Conservation (phyloP, 495 filamentous ascomycete genomes). For the Immersiella caudata region DNA sequence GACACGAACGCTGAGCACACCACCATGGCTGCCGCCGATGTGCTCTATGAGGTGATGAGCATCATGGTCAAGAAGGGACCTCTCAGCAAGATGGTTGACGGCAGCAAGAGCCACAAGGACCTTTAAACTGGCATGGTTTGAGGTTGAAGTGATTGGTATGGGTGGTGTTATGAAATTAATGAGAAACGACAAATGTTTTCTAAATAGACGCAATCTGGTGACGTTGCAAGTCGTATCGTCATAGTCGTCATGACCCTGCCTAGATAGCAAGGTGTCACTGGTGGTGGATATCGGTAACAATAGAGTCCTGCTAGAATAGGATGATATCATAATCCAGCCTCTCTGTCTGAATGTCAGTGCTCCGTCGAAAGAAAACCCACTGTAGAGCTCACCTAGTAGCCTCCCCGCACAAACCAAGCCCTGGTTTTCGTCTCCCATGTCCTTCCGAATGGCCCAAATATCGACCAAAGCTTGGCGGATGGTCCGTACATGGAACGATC, state of each 20-base stretch:
- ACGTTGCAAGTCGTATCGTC: conserved; percentile 1
- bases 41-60: conserved; percentile 83
- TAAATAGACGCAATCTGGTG: conserved; percentile 5
- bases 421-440: conserved; percentile 9
- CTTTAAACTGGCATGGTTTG: conserved; percentile 13
- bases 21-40: conserved; percentile 80
- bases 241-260: not conserved
- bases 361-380: not conserved
- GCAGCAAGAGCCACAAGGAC: conserved; percentile 6
- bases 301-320: conserved; percentile 19
- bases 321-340: conserved; percentile 26
- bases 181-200: conserved; percentile 1
- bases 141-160: not conserved
- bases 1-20: conserved; percentile 87
- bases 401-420: conserved; percentile 20
- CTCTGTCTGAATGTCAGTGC: conserved; percentile 12
- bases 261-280: not conserved
- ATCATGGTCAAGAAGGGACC: conserved; percentile 71
- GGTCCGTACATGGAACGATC: conserved; percentile 19
- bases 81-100: conserved; percentile 22
- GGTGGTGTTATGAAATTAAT: not conserved
- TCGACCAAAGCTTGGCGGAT: conserved; percentile 26
- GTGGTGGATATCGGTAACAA: not conserved
- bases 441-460: conserved; percentile 20
- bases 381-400: conserved; percentile 21